These are phyloP conservation scores for Alternaria consortialis DNA, from an alignment of 2,329 filamentous ascomycete genomes.

Conservation along the genomic window DNA sequence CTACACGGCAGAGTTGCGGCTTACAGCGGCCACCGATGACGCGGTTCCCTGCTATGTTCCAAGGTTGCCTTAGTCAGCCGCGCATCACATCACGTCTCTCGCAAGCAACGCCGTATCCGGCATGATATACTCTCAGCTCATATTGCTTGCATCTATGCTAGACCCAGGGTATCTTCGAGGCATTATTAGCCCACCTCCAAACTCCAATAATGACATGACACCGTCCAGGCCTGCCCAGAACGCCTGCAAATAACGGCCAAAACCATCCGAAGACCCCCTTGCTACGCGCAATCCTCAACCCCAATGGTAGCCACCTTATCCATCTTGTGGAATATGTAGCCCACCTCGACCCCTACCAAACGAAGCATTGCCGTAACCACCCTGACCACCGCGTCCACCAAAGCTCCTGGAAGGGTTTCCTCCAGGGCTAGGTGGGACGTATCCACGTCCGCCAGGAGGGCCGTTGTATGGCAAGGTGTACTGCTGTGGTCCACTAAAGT, in stretches of 20 bases:
- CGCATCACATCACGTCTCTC: background rate
- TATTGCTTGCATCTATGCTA: background rate
- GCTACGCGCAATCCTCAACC: background rate
- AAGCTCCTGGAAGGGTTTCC: background rate
- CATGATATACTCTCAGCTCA: background rate
- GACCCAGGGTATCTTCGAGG: background rate
- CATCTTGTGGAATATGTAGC: background rate
- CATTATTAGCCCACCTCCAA: background rate
- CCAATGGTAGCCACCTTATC: background rate
- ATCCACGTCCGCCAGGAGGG: background rate
- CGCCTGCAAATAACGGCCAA: background rate
- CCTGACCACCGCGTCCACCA: background rate
- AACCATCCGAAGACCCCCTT: background rate
- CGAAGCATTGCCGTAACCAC: background rate
- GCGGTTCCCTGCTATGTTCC: background rate
- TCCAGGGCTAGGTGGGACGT: background rate
- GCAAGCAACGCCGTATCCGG: slow-evolving; percentile 7
- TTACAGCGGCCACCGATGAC: slow-evolving; percentile 11
- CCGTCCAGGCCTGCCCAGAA: background rate
- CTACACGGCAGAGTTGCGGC: slow-evolving; percentile 2
- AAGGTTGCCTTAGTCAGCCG: slow-evolving; percentile 12
- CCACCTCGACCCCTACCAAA: background rate
- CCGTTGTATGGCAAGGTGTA: background rate
- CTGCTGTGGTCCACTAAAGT: background rate
- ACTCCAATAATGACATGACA: background rate